Evolutionary conservation across 257 asterid species (phyloP), one percentile per base, ranked within the genome.

Genomic region (Solanum tarapatanum): DNA sequence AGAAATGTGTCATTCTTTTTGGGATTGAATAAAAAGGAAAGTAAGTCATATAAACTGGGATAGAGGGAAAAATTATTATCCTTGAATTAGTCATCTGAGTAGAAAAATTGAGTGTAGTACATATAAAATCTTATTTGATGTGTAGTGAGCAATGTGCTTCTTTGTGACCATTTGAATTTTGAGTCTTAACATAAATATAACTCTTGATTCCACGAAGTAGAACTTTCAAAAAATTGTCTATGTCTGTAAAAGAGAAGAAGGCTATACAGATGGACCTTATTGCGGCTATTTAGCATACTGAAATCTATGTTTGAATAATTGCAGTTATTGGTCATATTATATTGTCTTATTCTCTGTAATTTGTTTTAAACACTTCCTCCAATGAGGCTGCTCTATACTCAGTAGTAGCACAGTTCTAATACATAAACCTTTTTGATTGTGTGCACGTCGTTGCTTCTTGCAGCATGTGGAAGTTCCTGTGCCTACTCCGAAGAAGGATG

Each of bases 401-500:
- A 3, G 41, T 45, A 80, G 66, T 45, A 45, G 26, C 14, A 45
- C 16, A 28, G 4, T 80, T 17, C 68, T 45, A 45, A 28, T 45
- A 80, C 5, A 8, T 26, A 28, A 79, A 5, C 64, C 37, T 45
- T 80, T 28, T 28, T 32, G 11, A 80, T 45, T 28, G 64, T 45
- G n/a, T 80, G 41, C 64, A 13, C 41, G 17, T 48, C 36, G 8
- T 84, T 84, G 66, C 83, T 80, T 87, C 24, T 87, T 90, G 89
- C 92, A 96, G 99, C 97, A 94, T 84, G 95, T 91, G 33, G 92
- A 93, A 88, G 91, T 92, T 88, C 93, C 96, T 36, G 85, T 94
- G 66, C 98, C 97, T 32, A 86, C 87, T 48, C 93, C 94, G 3
- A 83, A 80, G 28, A 94, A 93, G 51, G 96, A 91, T 45, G 98